Evolutionary conservation across 345 rosid genomes (phyloP).

Genomic region (Alliaria petiolata): DNA sequence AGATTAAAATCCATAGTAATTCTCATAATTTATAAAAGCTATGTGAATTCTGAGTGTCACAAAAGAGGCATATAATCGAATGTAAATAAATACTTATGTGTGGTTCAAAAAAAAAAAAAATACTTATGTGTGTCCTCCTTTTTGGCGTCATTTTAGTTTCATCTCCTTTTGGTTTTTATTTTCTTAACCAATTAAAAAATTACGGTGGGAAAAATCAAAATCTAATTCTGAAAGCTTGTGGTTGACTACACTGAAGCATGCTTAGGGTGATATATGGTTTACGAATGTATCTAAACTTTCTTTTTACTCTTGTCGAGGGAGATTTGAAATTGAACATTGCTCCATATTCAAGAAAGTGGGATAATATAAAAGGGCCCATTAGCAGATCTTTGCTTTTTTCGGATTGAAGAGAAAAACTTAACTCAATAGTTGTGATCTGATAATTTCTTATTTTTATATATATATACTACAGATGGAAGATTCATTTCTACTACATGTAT

Average conservation of each 20-base stretch:
- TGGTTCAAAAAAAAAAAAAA: too few relatives aligned
- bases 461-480: neutral
- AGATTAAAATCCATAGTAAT: too few relatives aligned
- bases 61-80: too few relatives aligned
- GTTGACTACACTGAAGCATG: too few relatives aligned
- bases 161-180: too few relatives aligned
- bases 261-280: neutral
- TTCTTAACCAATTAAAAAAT: too few relatives aligned
- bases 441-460: neutral
- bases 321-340: neutral
- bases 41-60: neutral
- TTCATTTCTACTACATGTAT: neutral
- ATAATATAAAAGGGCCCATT: neutral
- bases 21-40: neutral
- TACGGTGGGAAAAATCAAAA: too few relatives aligned
- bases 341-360: neutral
- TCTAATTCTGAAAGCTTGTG: too few relatives aligned
- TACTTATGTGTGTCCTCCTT: too few relatives aligned
- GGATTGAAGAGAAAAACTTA: neutral
- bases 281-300: neutral
- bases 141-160: too few relatives aligned
- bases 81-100: too few relatives aligned
- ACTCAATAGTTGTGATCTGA: neutral
- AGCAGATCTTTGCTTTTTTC: neutral
- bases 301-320: neutral